Percentiles rank a stretch among this genome's conserved stretches.
Evolutionary conservation across 306 rosid genomes (phyloP).

Genomic region (Prunus campanulata): DNA sequence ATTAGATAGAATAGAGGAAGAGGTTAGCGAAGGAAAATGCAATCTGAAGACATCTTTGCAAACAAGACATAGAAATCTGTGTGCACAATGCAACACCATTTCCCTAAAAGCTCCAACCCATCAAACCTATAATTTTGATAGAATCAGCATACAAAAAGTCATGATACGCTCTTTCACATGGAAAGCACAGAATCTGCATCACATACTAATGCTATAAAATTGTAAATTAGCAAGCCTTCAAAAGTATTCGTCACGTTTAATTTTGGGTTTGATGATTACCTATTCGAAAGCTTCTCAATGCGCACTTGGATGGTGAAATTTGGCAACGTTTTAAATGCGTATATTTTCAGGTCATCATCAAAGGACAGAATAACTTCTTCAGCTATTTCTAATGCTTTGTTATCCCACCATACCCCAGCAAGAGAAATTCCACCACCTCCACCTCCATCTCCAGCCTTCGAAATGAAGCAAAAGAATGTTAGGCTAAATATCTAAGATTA

Average conservation of each 20-base stretch:
- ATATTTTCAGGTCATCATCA: constrained; percentile 67
- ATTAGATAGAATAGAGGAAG: not conserved
- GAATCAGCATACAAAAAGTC: not conserved
- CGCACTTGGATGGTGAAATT: constrained; percentile 77
- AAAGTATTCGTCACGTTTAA: not conserved
- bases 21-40: not conserved
- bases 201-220: not conserved
- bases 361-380: constrained; percentile 67
- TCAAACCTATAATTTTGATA: not conserved
- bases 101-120: not conserved
- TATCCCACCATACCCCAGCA: constrained; percentile 93
- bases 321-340: constrained; percentile 68
- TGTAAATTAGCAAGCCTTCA: not conserved
- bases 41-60: not conserved
- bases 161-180: not conserved
- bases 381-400: constrained; percentile 71
- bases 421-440: constrained; percentile 89
- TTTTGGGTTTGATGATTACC: constrained; percentile 40
- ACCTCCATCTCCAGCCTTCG: constrained; percentile 88
- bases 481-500: not conserved
- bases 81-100: not conserved
- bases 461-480: constrained; percentile 8
- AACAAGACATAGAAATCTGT: not conserved
- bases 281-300: constrained; percentile 75
- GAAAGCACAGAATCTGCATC: not conserved